Evolutionary conservation across 768 basidiomycete genomes (phyloP).

Genomic region (Lentinula sp.): DNA sequence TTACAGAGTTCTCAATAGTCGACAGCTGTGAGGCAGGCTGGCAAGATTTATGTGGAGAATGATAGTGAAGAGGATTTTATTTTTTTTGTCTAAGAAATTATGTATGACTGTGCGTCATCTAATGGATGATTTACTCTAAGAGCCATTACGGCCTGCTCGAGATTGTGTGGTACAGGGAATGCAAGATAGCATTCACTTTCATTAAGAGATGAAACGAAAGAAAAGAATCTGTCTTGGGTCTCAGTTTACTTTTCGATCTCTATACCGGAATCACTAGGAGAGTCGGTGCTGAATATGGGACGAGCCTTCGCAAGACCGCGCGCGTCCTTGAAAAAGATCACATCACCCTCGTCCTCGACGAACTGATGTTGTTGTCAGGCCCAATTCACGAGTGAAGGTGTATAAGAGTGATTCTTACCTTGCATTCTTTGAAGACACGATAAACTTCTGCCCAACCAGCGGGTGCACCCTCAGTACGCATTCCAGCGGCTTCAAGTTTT

Average conservation of each 20-base stretch:
- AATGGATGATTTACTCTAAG: background rate
- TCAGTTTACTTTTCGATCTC: slow-evolving; percentile 39
- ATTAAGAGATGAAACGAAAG: background rate
- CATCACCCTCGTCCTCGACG: slow-evolving; percentile 89
- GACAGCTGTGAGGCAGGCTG: slow-evolving; percentile 44
- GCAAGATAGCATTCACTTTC: background rate
- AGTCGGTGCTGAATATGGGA: slow-evolving; percentile 57
- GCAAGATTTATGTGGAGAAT: slow-evolving; percentile 12
- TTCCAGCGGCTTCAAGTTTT: slow-evolving; percentile 58
- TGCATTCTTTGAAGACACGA: slow-evolving; percentile 75
- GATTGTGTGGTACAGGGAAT: background rate
- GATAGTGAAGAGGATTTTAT: background rate
- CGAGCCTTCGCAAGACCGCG: slow-evolving; percentile 67
- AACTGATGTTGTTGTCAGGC: slow-evolving; percentile 38
- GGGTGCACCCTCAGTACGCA: slow-evolving; percentile 64
- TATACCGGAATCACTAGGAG: slow-evolving; percentile 48
- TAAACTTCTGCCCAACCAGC: slow-evolving; percentile 78
- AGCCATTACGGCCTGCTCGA: background rate
- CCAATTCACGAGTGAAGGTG: background rate
- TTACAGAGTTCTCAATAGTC: slow-evolving; percentile 47
- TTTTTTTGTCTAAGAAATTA: background rate
- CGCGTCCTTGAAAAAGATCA: slow-evolving; percentile 89
- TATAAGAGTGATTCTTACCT: slow-evolving; percentile 28
- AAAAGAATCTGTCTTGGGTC: background rate
- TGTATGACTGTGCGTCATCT: background rate